Evolutionary conservation across 176 grass and related monocot species (phyloP).

Genomic region (Carex myosuroides): DNA sequence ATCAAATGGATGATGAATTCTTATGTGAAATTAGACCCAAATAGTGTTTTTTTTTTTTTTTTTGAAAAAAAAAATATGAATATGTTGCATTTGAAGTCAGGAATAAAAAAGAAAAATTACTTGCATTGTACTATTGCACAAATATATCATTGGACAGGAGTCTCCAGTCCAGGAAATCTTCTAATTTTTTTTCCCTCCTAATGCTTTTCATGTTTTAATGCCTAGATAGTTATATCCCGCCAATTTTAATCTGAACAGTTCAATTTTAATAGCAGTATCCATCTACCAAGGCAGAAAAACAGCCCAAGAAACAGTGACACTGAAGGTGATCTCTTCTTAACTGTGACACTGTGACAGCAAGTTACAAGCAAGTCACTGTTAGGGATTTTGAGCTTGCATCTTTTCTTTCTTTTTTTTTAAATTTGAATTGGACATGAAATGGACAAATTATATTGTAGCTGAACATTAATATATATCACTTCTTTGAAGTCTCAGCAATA

Average conservation of each 20-base stretch:
- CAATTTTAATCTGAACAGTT: too few relatives aligned
- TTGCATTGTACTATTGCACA: not conserved
- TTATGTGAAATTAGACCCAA: too few relatives aligned
- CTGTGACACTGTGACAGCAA: not conserved
- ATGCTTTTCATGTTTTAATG: not conserved
- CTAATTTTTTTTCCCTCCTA: not conserved
- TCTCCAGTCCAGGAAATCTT: not conserved
- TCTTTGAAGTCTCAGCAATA: not conserved
- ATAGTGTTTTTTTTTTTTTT: too few relatives aligned
- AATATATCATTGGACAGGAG: not conserved
- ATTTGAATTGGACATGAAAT: not conserved
- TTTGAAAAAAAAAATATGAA: too few relatives aligned
- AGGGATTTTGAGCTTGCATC: too few relatives aligned
- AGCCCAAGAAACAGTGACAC: not conserved
- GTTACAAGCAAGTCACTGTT: not conserved
- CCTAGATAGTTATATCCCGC: too few relatives aligned
- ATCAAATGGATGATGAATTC: too few relatives aligned
- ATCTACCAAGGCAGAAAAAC: not conserved
- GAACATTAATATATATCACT: not conserved
- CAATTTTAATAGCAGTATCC: not conserved
- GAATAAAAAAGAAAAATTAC: too few relatives aligned
- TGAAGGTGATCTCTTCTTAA: not conserved
- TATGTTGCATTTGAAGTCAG: too few relatives aligned
- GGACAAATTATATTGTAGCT: not conserved
- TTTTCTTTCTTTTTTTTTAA: not conserved